Conservation (phyloP, 305 asterid species). For the Fraxinus xanthoxyloides region DNA sequence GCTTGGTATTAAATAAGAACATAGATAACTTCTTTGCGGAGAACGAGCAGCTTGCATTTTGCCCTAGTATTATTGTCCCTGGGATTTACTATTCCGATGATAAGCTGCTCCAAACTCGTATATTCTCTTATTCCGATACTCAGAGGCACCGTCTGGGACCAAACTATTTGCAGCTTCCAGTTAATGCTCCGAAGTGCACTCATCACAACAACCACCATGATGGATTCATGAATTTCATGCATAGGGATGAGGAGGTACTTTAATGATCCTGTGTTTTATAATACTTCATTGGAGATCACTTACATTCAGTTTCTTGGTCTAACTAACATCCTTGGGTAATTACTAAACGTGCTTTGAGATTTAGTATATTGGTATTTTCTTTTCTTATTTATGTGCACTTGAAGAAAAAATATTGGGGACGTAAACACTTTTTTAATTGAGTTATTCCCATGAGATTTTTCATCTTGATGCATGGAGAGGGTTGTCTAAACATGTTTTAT, state of each 20-base stretch:
- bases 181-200: slow-evolving; percentile 79
- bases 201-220: slow-evolving; percentile 96
- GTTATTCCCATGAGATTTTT: neutral
- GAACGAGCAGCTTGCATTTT: slow-evolving; percentile 88
- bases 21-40: slow-evolving; percentile 92
- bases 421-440: neutral
- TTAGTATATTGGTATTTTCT: no score
- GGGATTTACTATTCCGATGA: slow-evolving; percentile 83
- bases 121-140: slow-evolving; percentile 80
- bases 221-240: slow-evolving; percentile 95
- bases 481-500: neutral
- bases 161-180: slow-evolving; percentile 86
- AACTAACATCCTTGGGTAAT: neutral
- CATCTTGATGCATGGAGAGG: neutral
- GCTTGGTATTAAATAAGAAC: slow-evolving; percentile 83
- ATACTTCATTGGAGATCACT: neutral
- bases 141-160: slow-evolving; percentile 99
- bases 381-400: no score
- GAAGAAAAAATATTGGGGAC: no score
- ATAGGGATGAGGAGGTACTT: slow-evolving; percentile 97
- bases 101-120: slow-evolving; percentile 78
- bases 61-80: slow-evolving; percentile 80
- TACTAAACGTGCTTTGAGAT: no score
- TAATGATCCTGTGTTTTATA: neutral
- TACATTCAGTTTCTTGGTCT: neutral